Evolutionary conservation across 768 basidiomycete species (phyloP).

Genomic region (Russula foetens): DNA sequence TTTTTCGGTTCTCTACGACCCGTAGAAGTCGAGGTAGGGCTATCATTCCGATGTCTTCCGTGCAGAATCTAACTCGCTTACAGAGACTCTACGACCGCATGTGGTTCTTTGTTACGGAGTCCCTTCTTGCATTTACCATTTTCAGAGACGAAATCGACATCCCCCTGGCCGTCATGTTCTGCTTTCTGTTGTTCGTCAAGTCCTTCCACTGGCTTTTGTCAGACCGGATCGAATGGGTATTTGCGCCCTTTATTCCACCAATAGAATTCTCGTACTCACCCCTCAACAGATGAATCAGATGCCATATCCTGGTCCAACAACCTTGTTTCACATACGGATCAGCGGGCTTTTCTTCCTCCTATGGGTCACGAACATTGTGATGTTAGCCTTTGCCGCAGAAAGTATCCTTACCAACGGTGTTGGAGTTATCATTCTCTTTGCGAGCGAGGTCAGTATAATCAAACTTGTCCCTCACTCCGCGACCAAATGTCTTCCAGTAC

Average conservation of each 20-base stretch:
- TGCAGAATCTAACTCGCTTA: not conserved
- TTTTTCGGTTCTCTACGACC: conserved; percentile 89
- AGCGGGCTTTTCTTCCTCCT: conserved; percentile 64
- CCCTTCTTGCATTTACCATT: conserved; percentile 91
- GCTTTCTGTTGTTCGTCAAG: conserved; percentile 89
- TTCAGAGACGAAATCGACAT: conserved; percentile 93
- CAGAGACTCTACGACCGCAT: conserved; percentile 92
- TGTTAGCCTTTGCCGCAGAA: conserved; percentile 76
- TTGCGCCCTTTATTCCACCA: conserved; percentile 20
- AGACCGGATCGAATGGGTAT: conserved; percentile 94
- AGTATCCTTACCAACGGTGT: conserved; percentile 73
- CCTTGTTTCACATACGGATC: conserved; percentile 83
- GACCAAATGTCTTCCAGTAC: conserved; percentile 45
- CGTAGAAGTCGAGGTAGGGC: conserved; percentile 82
- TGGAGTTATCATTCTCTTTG: conserved; percentile 90
- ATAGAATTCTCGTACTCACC: conserved; percentile 2
- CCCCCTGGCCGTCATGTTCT: conserved; percentile 91
- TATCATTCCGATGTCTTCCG: not conserved
- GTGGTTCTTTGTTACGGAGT: conserved; percentile 98
- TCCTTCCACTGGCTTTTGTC: conserved; percentile 97
- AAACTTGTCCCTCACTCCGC: not conserved
- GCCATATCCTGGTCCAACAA: conserved; percentile 75
- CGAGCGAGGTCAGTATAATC: conserved; percentile 67
- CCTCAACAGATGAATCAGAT: conserved; percentile 89
- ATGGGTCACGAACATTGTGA: conserved; percentile 62